Evolutionary conservation across 2,329 filamentous ascomycete species (phyloP).

Genomic region (Helotiales sp.): DNA sequence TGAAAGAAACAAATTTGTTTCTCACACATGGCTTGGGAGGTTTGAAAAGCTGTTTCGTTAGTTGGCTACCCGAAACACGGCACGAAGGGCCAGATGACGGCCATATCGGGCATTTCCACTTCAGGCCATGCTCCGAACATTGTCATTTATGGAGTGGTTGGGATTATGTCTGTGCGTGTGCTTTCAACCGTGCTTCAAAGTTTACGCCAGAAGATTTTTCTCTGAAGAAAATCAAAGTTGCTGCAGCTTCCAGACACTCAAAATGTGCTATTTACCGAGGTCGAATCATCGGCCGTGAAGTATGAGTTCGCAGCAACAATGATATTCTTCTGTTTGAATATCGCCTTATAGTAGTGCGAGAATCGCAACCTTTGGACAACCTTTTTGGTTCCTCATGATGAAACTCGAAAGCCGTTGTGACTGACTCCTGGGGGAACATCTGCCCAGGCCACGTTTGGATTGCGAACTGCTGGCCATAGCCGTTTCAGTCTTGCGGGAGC

Average conservation of each 20-base stretch:
- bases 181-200: not conserved
- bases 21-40: not conserved
- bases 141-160: not conserved
- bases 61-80: not conserved
- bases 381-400: not conserved
- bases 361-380: not conserved
- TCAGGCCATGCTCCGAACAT: not conserved
- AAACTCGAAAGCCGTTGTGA: not conserved
- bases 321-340: not conserved
- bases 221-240: not conserved
- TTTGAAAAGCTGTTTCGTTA: not conserved
- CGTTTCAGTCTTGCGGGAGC: not conserved
- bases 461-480: constrained; percentile 7
- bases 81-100: not conserved
- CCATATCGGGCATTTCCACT: not conserved
- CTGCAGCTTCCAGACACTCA: constrained; percentile 1
- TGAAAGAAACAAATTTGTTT: not conserved
- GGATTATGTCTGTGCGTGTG: constrained; percentile 2
- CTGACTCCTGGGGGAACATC: not conserved
- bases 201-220: not conserved
- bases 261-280: not conserved
- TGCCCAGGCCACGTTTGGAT: not conserved
- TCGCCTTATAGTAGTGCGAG: not conserved
- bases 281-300: not conserved
- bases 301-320: not conserved